These are phyloP conservation scores for Colletotrichum higginsianum DNA, from an alignment of 2,329 filamentous ascomycete genomes.

Conservation along the genomic window DNA sequence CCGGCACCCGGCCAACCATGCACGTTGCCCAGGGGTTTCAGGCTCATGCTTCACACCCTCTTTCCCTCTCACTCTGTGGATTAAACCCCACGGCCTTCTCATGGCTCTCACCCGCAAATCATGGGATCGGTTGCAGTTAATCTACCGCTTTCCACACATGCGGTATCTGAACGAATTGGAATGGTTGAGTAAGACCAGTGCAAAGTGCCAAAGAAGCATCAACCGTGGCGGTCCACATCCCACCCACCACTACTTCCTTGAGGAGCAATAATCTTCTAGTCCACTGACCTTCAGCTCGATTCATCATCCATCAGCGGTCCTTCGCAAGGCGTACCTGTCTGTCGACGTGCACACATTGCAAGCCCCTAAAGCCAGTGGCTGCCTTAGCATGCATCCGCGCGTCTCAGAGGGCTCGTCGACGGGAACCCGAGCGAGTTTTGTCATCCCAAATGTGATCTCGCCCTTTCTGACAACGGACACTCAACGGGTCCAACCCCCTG, in stretches of 20 bases:
- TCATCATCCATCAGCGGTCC: constrained; percentile 24
- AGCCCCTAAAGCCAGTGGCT: constrained; percentile 19
- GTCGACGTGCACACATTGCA: constrained; percentile 13
- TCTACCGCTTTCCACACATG: constrained; percentile 14
- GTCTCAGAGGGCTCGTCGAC: constrained; percentile 29
- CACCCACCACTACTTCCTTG: constrained; percentile 24
- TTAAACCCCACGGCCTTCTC: constrained; percentile 17
- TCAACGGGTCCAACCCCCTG: constrained; percentile 3
- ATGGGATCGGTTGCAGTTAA: constrained; percentile 28
- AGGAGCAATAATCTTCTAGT: constrained; percentile 4
- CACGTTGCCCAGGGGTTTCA: constrained; percentile 20
- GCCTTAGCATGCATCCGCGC: constrained; percentile 28
- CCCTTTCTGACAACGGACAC: constrained; percentile 6
- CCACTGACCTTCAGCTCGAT: constrained; percentile 32
- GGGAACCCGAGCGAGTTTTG: constrained; percentile 10
- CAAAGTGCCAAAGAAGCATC: constrained; percentile 6
- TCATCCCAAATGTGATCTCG: constrained; percentile 16
- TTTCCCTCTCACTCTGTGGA: constrained; percentile 7
- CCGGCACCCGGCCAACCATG: constrained; percentile 37
- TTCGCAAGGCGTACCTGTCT: constrained; percentile 25
- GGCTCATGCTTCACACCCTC: constrained; percentile 34
- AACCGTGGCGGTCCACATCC: constrained; percentile 30
- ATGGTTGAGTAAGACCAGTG: neutral
- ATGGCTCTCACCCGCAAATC: constrained; percentile 17
- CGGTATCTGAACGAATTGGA: constrained; percentile 27